Base-by-base conservation (phyloP, 169 alveolate species). In the Plasmodium yoelii region DNA sequence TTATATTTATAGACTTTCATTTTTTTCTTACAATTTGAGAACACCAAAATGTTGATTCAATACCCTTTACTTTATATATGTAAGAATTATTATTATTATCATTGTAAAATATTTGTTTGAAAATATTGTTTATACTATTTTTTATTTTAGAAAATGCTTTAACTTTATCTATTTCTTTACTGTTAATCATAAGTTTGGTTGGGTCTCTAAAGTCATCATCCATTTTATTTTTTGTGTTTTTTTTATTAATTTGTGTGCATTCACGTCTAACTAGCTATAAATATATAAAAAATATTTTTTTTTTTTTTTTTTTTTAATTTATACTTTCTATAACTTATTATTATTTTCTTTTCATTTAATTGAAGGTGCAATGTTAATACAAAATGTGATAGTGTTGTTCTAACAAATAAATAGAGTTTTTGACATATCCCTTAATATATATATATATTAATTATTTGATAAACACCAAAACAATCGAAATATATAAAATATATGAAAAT, bases 11-110 rank as follows among this genome's bases (percentile, higher is more conserved):
- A 34, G 42, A 34, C 7, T 34, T 34, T 3, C 3, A 28, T 28
- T 34, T 34, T 28, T 34, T 34, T 34, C 70, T 51, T 61, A 74
- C 88, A 24, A 63, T 63, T 61, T 74, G 88, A 3, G 88, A 39
- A 10, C 47, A 28, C 88, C 88, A 74, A n/a, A 74, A 74, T 2
- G 88, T 74, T 51, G 61, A 47, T 42, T 55, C 65, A 3, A 74
- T 53, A 18, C 34, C 57, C 18, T 74, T 74, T 65, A 26, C 60
- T 26, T 74, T 74, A 24, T 47, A 74, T 2, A 47, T 63, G 15
- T 61, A 74, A 15, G 88, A 10, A 47, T 74, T 74, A 24, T 19
- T 5, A 24, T 19, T 5, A 12, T 24, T 13, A 28, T 34, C 55
- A 9, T 74, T 28, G 12, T 5, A 9, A 49, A 56, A 42, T 39